phyloP scores from a whole-genome alignment of 257 asterid species.

The Fraxinus anomala region DNA sequence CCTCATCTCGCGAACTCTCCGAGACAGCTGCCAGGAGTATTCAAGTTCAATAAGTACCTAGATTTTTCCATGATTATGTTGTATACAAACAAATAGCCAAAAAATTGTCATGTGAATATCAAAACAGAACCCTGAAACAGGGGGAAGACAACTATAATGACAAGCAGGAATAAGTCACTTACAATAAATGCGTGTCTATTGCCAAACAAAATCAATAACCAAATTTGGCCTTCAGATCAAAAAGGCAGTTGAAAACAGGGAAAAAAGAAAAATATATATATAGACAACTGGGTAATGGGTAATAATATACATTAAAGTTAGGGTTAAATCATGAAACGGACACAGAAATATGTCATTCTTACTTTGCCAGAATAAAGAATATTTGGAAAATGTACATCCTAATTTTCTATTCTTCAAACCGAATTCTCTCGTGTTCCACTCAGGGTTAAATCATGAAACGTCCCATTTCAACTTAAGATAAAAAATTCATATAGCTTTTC shows the following conservation, averaged over 20 bases:
- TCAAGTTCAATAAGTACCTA: conserved; percentile 23
- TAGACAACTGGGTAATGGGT: background rate
- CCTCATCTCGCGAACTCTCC: conserved; percentile 97
- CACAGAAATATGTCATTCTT: background rate
- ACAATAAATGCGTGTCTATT: background rate
- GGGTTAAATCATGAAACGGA: background rate
- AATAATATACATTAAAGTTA: background rate
- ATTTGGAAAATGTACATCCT: background rate
- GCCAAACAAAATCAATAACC: background rate
- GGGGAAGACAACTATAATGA: conserved; percentile 1
- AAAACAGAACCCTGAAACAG: background rate
- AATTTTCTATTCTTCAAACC: background rate
- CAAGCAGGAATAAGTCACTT: conserved; percentile 12
- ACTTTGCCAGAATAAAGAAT: background rate
- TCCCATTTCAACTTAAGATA: background rate
- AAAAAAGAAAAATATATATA: too few species aligned
- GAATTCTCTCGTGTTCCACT: background rate
- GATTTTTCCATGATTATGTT: background rate
- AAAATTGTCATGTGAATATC: background rate
- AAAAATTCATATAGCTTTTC: background rate
- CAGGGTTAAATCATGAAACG: background rate
- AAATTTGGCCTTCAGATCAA: background rate
- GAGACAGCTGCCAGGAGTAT: conserved; percentile 63
- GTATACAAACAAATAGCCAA: conserved; percentile 21
- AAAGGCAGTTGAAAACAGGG: background rate